A percentile compares a stretch with the other conserved stretches of the same genome.
Conservation (phyloP, 805 yeast genomes). For the Metschnikowia amazonensis region DNA sequence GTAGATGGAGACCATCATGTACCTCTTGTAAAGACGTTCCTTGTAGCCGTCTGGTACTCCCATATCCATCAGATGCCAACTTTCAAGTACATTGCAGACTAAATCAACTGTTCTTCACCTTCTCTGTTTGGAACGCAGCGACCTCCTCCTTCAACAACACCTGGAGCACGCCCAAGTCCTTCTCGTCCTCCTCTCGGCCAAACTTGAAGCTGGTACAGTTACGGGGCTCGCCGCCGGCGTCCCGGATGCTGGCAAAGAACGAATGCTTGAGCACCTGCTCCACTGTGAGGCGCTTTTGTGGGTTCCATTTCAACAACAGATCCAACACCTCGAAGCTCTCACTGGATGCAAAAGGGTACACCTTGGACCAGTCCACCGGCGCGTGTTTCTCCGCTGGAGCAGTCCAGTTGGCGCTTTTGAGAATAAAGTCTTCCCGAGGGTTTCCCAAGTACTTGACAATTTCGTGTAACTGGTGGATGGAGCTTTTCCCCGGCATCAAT, state of each 20-base stretch:
- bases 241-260: conserved; percentile 53
- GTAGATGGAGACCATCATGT: too few relatives aligned
- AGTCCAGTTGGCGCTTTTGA: neutral
- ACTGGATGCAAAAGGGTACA: conserved; percentile 61
- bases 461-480: conserved; percentile 64
- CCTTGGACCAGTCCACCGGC: conserved; percentile 42
- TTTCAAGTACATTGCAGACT: too few relatives aligned
- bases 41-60: too few relatives aligned
- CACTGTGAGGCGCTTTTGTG: conserved; percentile 50
- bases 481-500: conserved; percentile 71
- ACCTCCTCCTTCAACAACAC: conserved; percentile 22
- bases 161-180: conserved; percentile 17
- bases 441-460: conserved; percentile 69
- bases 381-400: conserved; percentile 42
- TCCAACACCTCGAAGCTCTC: conserved; percentile 52
- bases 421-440: conserved; percentile 36
- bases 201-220: conserved; percentile 56
- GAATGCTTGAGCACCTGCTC: conserved; percentile 54
- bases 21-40: too few relatives aligned
- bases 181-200: conserved; percentile 50
- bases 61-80: too few relatives aligned
- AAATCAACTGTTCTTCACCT: neutral
- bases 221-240: conserved; percentile 51
- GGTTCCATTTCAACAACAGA: conserved; percentile 62
- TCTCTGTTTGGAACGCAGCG: conserved; percentile 18